Percentiles rank a stretch among this genome's conserved stretches.
Conservation (phyloP, 805 yeast genomes). For the Kodamaea kaohsiungensis region DNA sequence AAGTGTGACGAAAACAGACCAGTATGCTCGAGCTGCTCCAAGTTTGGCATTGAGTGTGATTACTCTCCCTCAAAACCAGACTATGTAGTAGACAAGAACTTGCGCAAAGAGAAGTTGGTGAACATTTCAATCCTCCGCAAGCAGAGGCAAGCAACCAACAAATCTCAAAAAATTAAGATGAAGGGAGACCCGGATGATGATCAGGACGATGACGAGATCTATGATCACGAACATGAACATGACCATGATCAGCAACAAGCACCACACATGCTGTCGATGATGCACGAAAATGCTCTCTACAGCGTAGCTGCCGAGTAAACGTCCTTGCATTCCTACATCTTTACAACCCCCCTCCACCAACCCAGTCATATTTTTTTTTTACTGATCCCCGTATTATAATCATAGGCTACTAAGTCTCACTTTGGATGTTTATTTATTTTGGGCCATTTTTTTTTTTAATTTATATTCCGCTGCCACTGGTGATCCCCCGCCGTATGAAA, state of each 20-base stretch:
- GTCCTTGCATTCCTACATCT: neutral
- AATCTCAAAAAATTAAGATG: constrained; percentile 5
- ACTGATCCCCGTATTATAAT: neutral
- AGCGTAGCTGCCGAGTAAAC: constrained; percentile 5
- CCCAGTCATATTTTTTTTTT: neutral
- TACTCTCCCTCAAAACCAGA: constrained; percentile 39
- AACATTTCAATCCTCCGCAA: constrained; percentile 32
- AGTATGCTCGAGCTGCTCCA: constrained; percentile 35
- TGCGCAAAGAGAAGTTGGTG: constrained; percentile 35
- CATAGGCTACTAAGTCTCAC: constrained; percentile 2
- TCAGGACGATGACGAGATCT: neutral
- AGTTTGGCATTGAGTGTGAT: constrained; percentile 45
- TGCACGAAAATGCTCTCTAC: constrained; percentile 3
- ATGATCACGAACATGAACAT: neutral
- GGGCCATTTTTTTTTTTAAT: constrained; percentile 1
- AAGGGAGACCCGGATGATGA: constrained; percentile 7
- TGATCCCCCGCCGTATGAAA: neutral
- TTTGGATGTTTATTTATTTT: constrained; percentile 3
- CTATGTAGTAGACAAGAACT: constrained; percentile 36
- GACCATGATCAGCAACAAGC: neutral
- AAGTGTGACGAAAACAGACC: constrained; percentile 46
- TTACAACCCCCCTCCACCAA: neutral
- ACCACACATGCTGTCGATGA: constrained; percentile 2
- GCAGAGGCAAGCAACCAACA: constrained; percentile 13
- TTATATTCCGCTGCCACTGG: neutral